Percentiles rank a stretch among this genome's conserved stretches.
Conservation (phyloP, 2,329 filamentous ascomycete genomes). For the Blastomyces emzantsi region DNA sequence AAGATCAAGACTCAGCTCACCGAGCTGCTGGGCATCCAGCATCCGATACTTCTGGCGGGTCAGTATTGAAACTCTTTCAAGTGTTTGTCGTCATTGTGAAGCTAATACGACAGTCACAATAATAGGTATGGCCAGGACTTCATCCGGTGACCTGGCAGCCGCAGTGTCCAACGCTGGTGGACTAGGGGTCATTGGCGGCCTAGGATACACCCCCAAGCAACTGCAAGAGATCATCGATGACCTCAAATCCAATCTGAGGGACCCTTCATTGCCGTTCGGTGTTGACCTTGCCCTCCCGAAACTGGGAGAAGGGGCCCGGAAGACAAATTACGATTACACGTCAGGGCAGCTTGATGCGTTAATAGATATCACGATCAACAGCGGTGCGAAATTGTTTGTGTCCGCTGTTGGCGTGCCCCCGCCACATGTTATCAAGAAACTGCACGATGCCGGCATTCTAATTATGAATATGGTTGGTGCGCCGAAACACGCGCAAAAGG, state of each 20-base stretch:
- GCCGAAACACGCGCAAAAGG: conserved; percentile 82
- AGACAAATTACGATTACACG: conserved; percentile 94
- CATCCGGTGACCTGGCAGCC: conserved; percentile 66
- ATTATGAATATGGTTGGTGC: conserved; percentile 98
- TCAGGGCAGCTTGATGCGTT: conserved; percentile 78
- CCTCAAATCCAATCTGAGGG: conserved; percentile 64
- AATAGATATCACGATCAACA: conserved; percentile 74
- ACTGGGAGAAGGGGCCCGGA: conserved; percentile 69
- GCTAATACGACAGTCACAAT: conserved; percentile 66
- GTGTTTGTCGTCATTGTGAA: conserved; percentile 39
- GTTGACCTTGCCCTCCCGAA: conserved; percentile 89
- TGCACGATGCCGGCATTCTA: conserved; percentile 69
- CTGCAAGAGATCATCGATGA: conserved; percentile 73
- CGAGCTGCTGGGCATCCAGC: conserved; percentile 67
- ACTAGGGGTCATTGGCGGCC: conserved; percentile 53
- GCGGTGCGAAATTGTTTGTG: conserved; percentile 74
- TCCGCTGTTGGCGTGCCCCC: conserved; percentile 85
- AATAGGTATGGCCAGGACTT: conserved; percentile 81
- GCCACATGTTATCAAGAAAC: conserved; percentile 56
- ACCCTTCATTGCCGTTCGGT: conserved; percentile 69
- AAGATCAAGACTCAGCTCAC: conserved; percentile 71
- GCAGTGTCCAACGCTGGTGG: conserved; percentile 84
- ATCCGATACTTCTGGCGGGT: conserved; percentile 84
- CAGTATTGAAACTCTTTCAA: conserved; percentile 59
- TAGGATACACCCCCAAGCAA: conserved; percentile 63